Evolutionary conservation across 2,329 filamentous ascomycete genomes (phyloP).

Genomic region (Colletotrichum coccodes): DNA sequence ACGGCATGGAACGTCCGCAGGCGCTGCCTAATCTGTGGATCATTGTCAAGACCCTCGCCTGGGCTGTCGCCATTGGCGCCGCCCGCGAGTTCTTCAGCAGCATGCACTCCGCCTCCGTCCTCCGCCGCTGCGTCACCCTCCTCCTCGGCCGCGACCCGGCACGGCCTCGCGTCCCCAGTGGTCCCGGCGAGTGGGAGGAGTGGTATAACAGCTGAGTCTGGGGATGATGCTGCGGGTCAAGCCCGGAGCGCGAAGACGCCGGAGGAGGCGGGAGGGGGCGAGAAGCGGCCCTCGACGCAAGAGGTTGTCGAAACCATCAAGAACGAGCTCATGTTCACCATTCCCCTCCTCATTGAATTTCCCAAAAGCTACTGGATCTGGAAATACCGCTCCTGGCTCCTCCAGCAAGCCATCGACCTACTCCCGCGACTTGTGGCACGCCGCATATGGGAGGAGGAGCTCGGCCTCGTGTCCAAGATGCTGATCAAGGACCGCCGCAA

Average conservation of each 20-base stretch:
- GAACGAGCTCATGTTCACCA: conserved; percentile 80
- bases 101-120: conserved; percentile 69
- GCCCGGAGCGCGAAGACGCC: neutral
- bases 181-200: conserved; percentile 53
- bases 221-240: conserved; percentile 35
- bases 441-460: conserved; percentile 84
- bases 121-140: conserved; percentile 68
- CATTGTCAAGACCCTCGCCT: conserved; percentile 64
- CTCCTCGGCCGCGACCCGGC: conserved; percentile 62
- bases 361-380: conserved; percentile 99
- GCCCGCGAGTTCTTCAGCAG: conserved; percentile 64
- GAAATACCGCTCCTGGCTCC: conserved; percentile 91
- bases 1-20: conserved; percentile 92
- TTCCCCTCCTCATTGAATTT: conserved; percentile 84
- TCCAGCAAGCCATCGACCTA: conserved; percentile 75
- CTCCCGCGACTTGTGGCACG: conserved; percentile 67
- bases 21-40: conserved; percentile 69
- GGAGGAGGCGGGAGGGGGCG: neutral
- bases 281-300: conserved; percentile 32
- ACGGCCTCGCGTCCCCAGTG: conserved; percentile 55
- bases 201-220: conserved; percentile 64
- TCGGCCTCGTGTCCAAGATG: conserved; percentile 88
- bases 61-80: conserved; percentile 64
- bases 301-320: conserved; percentile 56
- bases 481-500: conserved; percentile 86